phyloP scores from a whole-genome alignment of 768 basidiomycete genomes.

The Kwoniella dejecticola region DNA sequence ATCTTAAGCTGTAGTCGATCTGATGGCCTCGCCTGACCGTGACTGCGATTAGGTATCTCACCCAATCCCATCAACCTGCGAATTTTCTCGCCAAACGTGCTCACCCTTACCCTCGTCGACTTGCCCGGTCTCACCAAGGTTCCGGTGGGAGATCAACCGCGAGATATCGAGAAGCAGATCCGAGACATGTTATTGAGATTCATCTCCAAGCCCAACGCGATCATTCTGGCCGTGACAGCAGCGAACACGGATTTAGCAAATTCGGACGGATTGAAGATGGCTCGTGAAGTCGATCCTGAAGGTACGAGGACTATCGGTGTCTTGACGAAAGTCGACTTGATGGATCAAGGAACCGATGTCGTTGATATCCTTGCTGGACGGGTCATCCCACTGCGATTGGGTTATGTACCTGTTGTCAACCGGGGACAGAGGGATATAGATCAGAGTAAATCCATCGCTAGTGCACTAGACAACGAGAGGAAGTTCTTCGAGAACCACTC shows the following conservation, averaged over 20 bases:
- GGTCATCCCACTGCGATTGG: conserved; percentile 90
- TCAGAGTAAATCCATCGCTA: conserved; percentile 74
- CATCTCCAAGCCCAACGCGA: conserved; percentile 92
- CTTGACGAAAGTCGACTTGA: conserved; percentile 95
- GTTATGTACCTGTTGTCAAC: conserved; percentile 98
- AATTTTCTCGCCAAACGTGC: conserved; percentile 94
- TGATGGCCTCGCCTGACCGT: too few relatives aligned
- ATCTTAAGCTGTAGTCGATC: too few relatives aligned
- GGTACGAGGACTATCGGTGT: conserved; percentile 97
- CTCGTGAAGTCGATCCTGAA: conserved; percentile 94
- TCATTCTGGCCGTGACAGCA: conserved; percentile 92
- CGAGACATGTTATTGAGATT: conserved; percentile 94
- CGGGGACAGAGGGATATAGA: conserved; percentile 98
- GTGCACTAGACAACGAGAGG: conserved; percentile 84
- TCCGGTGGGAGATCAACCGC: conserved; percentile 92
- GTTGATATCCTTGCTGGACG: conserved; percentile 98
- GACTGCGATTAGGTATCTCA: conserved; percentile 71
- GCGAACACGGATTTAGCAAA: conserved; percentile 98
- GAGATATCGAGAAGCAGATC: conserved; percentile 97
- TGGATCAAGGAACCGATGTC: conserved; percentile 98
- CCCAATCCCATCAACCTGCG: conserved; percentile 96
- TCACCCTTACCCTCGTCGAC: conserved; percentile 96
- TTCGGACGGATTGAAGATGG: conserved; percentile 94
- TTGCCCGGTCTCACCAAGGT: conserved; percentile 92
- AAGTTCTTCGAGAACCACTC: conserved; percentile 92